Conservation (phyloP, 495 filamentous ascomycete genomes). For the Terfezia boudieri region DNA sequence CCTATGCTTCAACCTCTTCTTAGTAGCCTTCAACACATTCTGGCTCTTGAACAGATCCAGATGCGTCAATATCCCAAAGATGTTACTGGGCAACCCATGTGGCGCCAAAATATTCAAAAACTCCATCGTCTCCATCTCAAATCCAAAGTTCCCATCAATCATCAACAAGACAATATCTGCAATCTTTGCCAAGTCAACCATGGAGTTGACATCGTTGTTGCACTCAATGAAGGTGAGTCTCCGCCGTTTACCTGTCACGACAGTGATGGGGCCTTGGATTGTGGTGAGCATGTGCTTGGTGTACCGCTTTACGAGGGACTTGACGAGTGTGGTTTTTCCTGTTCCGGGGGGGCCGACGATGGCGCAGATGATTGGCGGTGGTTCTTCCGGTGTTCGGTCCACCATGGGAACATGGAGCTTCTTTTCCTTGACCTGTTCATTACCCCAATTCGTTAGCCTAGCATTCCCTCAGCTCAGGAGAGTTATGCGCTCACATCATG, state of each 20-base stretch:
- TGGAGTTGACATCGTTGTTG: constrained; percentile 77
- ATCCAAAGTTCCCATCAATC: constrained; percentile 96
- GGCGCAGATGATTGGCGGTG: constrained; percentile 76
- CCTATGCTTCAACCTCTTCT: constrained; percentile 86
- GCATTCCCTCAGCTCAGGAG: neutral
- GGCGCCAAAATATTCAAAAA: constrained; percentile 77
- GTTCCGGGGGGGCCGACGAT: constrained; percentile 83
- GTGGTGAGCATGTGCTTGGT: constrained; percentile 82
- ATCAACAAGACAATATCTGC: constrained; percentile 90
- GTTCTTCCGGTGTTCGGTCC: constrained; percentile 83
- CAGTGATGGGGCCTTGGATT: constrained; percentile 75
- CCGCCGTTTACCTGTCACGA: constrained; percentile 82
- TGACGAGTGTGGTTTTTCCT: constrained; percentile 59
- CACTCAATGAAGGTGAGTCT: constrained; percentile 91
- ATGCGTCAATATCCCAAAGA: constrained; percentile 92
- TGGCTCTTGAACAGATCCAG: constrained; percentile 88
- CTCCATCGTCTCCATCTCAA: constrained; percentile 99
- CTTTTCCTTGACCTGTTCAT: constrained; percentile 66
- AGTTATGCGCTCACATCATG: constrained; percentile 48
- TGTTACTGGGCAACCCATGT: constrained; percentile 92
- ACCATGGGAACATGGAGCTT: constrained; percentile 85
- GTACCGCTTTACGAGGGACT: constrained; percentile 82
- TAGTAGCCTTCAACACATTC: constrained; percentile 64
- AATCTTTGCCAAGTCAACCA: constrained; percentile 90
- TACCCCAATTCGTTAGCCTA: constrained; percentile 3